Base-by-base conservation (phyloP, 108 stramenopile genomes). In the Aurantiochytrium sp. region DNA sequence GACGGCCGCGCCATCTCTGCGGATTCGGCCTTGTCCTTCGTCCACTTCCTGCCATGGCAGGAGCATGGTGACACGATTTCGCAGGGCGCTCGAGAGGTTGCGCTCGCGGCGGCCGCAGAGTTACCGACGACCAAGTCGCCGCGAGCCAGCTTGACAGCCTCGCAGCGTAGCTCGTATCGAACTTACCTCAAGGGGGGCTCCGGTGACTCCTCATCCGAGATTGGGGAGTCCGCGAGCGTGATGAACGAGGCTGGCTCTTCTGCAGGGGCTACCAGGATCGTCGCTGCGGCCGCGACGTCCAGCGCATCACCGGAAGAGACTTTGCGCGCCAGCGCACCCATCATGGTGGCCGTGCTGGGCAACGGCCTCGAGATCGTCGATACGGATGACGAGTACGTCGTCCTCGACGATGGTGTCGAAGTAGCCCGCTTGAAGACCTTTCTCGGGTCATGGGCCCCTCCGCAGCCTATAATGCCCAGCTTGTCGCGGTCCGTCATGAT, bases 401-500 rank as follows among this genome's bases (percentile, higher is more conserved):
- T 81, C 19, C 1, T 81, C 8, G 69, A 81, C 69, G 69, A 81
- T 21, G 69, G 69, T n/a, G 24, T 27, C 21, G 41, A 45, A 19
- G 22, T 81, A 19, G 37, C 41, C 15, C 69, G 42, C 37, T 8
- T 81, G 27, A 39, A 81, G 22, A 45, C 41, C 42, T 81, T 81
- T 81, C 22, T 81, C 4, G n/a, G 41, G 12, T 39, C 69, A 4
- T 81, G 69, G 69, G 36, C 69, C 21, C 69, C 69, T 45, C 69
- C 69, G 69, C 34, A 45, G 69, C 55, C 17, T n/a, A 22, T 6
- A 8, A 15, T n/a, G 22, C 24, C 34, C 6, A 54, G 8, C 34
- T 10, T 32, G 10, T 30, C 88, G 24, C 94, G 94, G 19, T 94
- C 94, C 6, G 90, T 93, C 10, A 96, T 97, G 59, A 30, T 22